Evolutionary conservation across 176 grass and related monocot genomes (phyloP).

Genomic region (Areca catechu): DNA sequence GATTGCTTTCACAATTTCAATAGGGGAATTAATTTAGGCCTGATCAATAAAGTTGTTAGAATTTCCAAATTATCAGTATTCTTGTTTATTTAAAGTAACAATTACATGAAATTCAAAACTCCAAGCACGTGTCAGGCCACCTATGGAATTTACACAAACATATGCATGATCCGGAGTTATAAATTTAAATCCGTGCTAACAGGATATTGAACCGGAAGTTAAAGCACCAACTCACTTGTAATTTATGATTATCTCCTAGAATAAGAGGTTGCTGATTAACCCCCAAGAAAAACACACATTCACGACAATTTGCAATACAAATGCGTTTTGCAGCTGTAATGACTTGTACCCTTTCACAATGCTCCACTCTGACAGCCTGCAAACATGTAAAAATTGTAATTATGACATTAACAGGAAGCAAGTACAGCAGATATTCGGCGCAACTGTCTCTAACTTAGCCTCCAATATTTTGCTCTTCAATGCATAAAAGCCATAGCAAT

Average conservation of each 20-base stretch:
- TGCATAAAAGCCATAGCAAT: too few species aligned
- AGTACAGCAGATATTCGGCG: background rate
- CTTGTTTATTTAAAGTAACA: too few species aligned
- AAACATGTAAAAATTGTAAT: background rate
- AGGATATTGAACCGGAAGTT: background rate
- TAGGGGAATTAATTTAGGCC: too few species aligned
- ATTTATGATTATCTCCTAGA: constrained; percentile 26
- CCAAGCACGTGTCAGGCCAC: too few species aligned
- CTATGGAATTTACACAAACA: too few species aligned
- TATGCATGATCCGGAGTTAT: background rate
- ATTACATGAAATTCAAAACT: too few species aligned
- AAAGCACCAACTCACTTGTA: constrained; percentile 4
- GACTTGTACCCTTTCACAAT: constrained; percentile 28
- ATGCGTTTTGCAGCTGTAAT: constrained; percentile 22
- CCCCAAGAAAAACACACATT: constrained; percentile 22
- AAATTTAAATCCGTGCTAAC: background rate
- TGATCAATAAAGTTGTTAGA: too few species aligned
- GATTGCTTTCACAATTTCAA: too few species aligned
- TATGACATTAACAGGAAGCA: background rate
- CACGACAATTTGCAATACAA: constrained; percentile 26
- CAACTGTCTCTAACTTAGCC: too few species aligned
- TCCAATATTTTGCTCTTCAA: too few species aligned
- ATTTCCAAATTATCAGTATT: too few species aligned
- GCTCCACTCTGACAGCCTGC: constrained; percentile 28
- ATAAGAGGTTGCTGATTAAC: constrained; percentile 27